A percentile compares a stretch with the other conserved stretches of the same genome.
Conservation (phyloP, 768 basidiomycete species). For the Boletus coccyginus region DNA sequence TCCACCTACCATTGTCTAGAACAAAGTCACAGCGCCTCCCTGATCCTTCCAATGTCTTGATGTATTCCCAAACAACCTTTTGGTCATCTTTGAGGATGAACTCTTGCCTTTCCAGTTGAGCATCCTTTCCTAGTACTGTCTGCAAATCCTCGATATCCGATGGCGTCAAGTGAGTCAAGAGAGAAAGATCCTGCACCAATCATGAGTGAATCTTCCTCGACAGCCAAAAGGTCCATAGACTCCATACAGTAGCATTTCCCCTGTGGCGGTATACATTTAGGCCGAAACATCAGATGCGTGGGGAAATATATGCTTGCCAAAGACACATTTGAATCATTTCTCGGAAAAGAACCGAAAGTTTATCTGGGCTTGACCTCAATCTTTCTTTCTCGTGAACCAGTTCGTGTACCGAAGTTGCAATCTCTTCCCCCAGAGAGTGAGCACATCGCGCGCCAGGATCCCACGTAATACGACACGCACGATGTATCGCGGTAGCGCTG, state of each 20-base stretch:
- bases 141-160: constrained; percentile 84
- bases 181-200: constrained; percentile 75
- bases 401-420: constrained; percentile 70
- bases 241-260: constrained; percentile 92
- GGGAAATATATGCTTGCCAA: constrained; percentile 40
- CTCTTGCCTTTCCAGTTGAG: constrained; percentile 69
- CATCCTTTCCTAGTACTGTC: constrained; percentile 67
- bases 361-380: constrained; percentile 46
- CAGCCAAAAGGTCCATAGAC: constrained; percentile 44
- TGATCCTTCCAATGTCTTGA: constrained; percentile 50
- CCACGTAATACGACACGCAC: constrained; percentile 42
- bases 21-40: constrained; percentile 71
- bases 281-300: background rate
- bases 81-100: constrained; percentile 88
- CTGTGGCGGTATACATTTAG: constrained; percentile 36
- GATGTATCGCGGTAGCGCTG: constrained; percentile 72
- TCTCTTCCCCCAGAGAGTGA: constrained; percentile 42
- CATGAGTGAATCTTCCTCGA: background rate
- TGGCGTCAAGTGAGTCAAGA: constrained; percentile 81
- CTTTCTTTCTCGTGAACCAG: constrained; percentile 49
- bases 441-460: background rate
- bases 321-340: constrained; percentile 92
- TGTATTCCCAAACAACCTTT: constrained; percentile 65
- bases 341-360: constrained; percentile 63
- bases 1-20: constrained; percentile 76